Base-by-base conservation (phyloP, 1,284 basidiomycete species). In the Marasmius sp. region DNA sequence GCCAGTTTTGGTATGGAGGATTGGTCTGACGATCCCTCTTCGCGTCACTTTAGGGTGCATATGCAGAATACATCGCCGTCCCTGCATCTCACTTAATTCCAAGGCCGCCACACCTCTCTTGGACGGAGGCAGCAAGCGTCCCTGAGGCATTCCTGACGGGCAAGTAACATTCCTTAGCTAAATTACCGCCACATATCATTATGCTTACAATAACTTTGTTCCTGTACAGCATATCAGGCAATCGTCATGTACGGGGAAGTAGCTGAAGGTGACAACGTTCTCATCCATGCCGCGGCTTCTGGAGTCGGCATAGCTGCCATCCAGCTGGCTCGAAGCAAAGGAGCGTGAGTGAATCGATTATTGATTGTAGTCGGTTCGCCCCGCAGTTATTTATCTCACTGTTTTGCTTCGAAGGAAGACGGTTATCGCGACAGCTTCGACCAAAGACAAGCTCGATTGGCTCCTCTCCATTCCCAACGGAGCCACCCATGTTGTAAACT, bases 261-360 rank as follows among this genome's bases (percentile, higher is more conserved):
- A 53, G 84, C 89, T 70, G 72, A 81, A 65, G 89, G 88, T 37
- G 89, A 94, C 57, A 79, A 92, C 68, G 91, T 94, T 10, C 82
- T 98, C 20, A 83, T 98, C 27, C 96, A 97, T 71, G 94, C 94
- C 27, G 94, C 90, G 9, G 94, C 93, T 3, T 93, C 91, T 9
- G 94, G 95, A 56, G 95, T 98, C 2, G 96, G 96, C 2, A 76
- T 97, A 14, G 91, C 95, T 2, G 94, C 94, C 3, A 94, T 94
- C 61, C 96, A 98, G 76, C 80, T 98, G 20, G 93, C 95, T 12
- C 85, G 91, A 61, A 72, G 84, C 59, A 87, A 83, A 63, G 86
- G 86, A 64, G 91, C 92, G 90, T 92, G 68, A 77, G 88, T 81
- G 27, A 27, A 27, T 27, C 5, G 27, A 18, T n/a, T 57, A 34